A percentile compares a stretch with the other conserved stretches of the same genome.
Conservation (phyloP, 805 yeast genomes). For the Barnettozyma salicaria region DNA sequence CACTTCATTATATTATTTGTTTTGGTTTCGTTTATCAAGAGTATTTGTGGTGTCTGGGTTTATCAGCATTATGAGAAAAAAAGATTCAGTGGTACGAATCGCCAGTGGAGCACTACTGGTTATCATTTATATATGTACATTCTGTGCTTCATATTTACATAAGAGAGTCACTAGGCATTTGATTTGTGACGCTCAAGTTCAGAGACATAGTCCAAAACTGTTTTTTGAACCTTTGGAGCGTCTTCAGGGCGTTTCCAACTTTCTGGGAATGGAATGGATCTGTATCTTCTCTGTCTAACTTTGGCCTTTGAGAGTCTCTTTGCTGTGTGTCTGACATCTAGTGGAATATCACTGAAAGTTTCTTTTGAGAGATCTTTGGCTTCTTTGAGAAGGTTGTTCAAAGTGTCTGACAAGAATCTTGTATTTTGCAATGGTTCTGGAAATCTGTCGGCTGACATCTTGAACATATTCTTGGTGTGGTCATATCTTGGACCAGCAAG, state of each 20-base stretch:
- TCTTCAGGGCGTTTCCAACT: slow-evolving; percentile 74
- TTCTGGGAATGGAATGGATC: slow-evolving; percentile 54
- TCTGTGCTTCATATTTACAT: slow-evolving; percentile 3
- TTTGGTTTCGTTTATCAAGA: slow-evolving; percentile 19
- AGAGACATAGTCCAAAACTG: slow-evolving; percentile 18
- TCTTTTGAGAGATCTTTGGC: slow-evolving; percentile 54
- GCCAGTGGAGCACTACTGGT: too few species aligned
- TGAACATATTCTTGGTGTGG: slow-evolving; percentile 49
- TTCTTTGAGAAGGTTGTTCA: slow-evolving; percentile 55
- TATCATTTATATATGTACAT: too few species aligned
- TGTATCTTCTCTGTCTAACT: slow-evolving; percentile 33
- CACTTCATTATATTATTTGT: background rate
- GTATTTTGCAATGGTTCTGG: slow-evolving; percentile 85
- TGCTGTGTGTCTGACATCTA: slow-evolving; percentile 66
- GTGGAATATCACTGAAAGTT: slow-evolving; percentile 69
- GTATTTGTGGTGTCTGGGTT: slow-evolving; percentile 19
- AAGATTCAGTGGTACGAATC: background rate
- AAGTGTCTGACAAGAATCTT: slow-evolving; percentile 56
- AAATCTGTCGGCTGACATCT: slow-evolving; percentile 58
- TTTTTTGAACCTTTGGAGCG: slow-evolving; percentile 44
- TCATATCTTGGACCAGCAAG: slow-evolving; percentile 77
- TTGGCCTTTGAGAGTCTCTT: slow-evolving; percentile 37
- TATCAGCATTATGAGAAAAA: background rate
- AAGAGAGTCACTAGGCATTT: background rate
- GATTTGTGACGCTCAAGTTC: slow-evolving; percentile 7